These are phyloP conservation scores for Fomitopsis schrenkii DNA, from an alignment of 1,284 basidiomycete genomes.

Conservation along the genomic window DNA sequence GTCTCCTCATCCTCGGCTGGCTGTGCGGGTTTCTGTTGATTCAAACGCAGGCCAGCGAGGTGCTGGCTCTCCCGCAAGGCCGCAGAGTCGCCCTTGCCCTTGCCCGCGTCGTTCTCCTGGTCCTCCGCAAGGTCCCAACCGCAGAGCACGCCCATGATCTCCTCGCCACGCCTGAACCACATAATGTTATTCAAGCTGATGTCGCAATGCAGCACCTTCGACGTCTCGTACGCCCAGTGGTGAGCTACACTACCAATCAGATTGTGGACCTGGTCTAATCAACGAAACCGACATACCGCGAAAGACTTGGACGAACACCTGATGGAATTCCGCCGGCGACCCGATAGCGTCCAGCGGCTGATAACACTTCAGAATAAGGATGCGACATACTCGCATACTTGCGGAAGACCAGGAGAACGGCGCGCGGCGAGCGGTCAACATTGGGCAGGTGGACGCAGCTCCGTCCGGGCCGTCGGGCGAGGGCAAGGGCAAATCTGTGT, in stretches of 20 bases:
- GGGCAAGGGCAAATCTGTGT: too few species aligned
- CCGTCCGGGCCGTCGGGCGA: too few species aligned
- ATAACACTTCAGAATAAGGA: neutral
- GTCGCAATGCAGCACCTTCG: neutral
- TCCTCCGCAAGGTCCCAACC: slow-evolving; percentile 20
- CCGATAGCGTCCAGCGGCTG: neutral
- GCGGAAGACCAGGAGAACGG: too few species aligned
- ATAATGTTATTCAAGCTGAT: slow-evolving; percentile 20
- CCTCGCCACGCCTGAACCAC: slow-evolving; percentile 9
- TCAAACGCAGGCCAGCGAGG: too few species aligned
- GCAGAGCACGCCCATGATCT: slow-evolving; percentile 20
- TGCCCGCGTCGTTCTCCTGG: neutral
- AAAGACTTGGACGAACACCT: neutral
- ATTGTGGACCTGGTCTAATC: too few species aligned
- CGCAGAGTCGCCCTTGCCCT: too few species aligned
- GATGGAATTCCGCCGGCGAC: neutral
- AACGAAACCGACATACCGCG: neutral
- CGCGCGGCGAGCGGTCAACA: too few species aligned
- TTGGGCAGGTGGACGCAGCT: too few species aligned
- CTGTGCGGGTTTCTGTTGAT: too few species aligned
- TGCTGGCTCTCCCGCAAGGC: neutral
- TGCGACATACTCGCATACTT: neutral
- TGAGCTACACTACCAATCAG: neutral
- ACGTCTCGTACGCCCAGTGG: neutral
- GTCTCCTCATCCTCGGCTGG: too few species aligned